phyloP scores from a whole-genome alignment of 495 filamentous ascomycete genomes.

The Parachaetomium inaequale region DNA sequence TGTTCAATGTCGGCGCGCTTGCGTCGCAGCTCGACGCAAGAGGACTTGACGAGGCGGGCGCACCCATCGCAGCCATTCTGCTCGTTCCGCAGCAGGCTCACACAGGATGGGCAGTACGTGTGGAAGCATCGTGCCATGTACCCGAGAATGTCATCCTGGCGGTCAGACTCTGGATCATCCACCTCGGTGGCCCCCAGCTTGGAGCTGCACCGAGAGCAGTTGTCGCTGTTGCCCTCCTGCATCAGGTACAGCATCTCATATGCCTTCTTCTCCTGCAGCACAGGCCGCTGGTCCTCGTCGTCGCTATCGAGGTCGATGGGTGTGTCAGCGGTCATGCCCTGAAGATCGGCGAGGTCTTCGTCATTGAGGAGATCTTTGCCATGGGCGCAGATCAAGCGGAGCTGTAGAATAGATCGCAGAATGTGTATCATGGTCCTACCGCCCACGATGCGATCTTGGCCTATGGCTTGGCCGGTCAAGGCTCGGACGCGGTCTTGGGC shows the following conservation, averaged over 20 bases:
- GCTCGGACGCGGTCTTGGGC: conserved; percentile 52
- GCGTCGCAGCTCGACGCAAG: conserved; percentile 63
- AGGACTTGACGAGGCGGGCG: conserved; percentile 37
- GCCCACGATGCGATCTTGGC: conserved; percentile 60
- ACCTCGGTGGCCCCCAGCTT: conserved; percentile 56
- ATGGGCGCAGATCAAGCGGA: conserved; percentile 87
- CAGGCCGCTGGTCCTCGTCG: conserved; percentile 53
- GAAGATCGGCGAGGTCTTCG: conserved; percentile 71
- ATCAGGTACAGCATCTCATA: conserved; percentile 81
- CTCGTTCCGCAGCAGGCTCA: conserved; percentile 45
- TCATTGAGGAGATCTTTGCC: conserved; percentile 82
- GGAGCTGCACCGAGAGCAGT: conserved; percentile 63
- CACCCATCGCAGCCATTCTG: conserved; percentile 26
- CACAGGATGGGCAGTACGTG: conserved; percentile 71
- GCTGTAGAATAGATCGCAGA: conserved; percentile 80
- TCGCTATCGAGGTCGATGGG: conserved; percentile 85
- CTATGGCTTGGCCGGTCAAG: conserved; percentile 41
- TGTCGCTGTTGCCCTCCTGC: conserved; percentile 67
- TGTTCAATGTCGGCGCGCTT: conserved; percentile 58
- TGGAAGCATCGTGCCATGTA: conserved; percentile 82
- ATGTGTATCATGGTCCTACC: conserved; percentile 86
- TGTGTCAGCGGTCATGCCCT: conserved; percentile 72
- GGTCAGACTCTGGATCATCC: conserved; percentile 49
- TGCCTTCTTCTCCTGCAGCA: conserved; percentile 59
- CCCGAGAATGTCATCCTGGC: conserved; percentile 62